These are phyloP conservation scores for Chimonanthus salicifolius DNA, from an alignment of 164 flowering plant genomes.

Conservation along the genomic window DNA sequence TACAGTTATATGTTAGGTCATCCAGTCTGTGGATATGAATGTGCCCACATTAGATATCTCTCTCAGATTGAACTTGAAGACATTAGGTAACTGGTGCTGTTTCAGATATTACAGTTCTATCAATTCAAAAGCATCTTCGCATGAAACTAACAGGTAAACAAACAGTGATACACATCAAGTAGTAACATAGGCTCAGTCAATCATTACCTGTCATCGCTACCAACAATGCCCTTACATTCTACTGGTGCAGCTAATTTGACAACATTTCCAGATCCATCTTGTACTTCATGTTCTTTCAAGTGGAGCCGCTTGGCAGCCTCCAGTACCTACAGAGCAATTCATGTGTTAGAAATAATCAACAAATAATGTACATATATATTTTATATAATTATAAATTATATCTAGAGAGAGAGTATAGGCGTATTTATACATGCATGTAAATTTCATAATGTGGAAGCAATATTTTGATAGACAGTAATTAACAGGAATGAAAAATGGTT, in stretches of 20 bases:
- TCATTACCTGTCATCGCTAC: slow-evolving; percentile 92
- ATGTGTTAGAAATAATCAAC: neutral
- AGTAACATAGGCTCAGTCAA: neutral
- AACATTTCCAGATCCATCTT: slow-evolving; percentile 76
- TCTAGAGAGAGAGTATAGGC: no score
- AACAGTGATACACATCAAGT: neutral
- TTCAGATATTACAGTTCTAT: no score
- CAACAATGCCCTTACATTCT: slow-evolving; percentile 99
- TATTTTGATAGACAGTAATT: no score
- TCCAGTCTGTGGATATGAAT: neutral
- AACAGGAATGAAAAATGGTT: no score
- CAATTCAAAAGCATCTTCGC: neutral
- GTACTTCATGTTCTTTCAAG: slow-evolving; percentile 79
- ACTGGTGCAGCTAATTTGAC: slow-evolving; percentile 94
- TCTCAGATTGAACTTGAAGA: no score
- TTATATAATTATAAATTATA: no score
- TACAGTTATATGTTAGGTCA: neutral
- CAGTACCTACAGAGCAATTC: slow-evolving; percentile 44
- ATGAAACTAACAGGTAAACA: neutral
- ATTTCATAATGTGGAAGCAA: no score
- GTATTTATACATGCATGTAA: no score
- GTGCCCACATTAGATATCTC: neutral
- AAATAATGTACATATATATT: neutral
- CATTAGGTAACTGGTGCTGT: no score
- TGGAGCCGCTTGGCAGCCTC: slow-evolving; percentile 98